phyloP scores from a whole-genome alignment of 495 filamentous ascomycete species.

The Echria macrotheca region DNA sequence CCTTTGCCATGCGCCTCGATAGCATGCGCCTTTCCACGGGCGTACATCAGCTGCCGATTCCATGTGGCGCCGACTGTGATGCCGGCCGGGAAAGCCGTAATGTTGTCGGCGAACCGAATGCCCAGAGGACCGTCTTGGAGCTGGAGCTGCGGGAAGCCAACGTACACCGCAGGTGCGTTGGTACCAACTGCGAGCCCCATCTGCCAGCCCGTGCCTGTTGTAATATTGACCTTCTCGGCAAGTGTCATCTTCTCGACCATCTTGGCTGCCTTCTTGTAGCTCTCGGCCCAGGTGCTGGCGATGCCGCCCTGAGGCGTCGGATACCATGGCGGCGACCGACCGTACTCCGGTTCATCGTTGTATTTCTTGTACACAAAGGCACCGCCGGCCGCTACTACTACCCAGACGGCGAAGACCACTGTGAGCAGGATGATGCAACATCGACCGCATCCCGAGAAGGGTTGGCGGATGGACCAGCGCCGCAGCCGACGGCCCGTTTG shows the following conservation, averaged over 20 bases:
- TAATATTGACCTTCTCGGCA: slow-evolving; percentile 90
- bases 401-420: slow-evolving; percentile 25
- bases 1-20: slow-evolving; percentile 67
- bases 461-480: slow-evolving; percentile 18
- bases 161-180: slow-evolving; percentile 63
- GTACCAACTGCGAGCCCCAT: slow-evolving; percentile 91
- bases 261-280: slow-evolving; percentile 73
- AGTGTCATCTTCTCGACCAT: slow-evolving; percentile 81
- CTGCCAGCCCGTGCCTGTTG: slow-evolving; percentile 86
- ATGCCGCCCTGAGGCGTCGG: slow-evolving; percentile 80
- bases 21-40: slow-evolving; percentile 61
- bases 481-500: slow-evolving; percentile 9
- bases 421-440: slow-evolving; percentile 28
- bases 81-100: slow-evolving; percentile 62
- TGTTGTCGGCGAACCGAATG: slow-evolving; percentile 56
- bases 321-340: slow-evolving; percentile 72
- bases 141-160: slow-evolving; percentile 79
- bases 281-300: slow-evolving; percentile 62
- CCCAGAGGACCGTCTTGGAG: slow-evolving; percentile 82
- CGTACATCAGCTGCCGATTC: slow-evolving; percentile 60
- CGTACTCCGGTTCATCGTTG: slow-evolving; percentile 40
- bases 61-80: slow-evolving; percentile 62
- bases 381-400: slow-evolving; percentile 33
- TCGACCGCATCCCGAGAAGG: slow-evolving; percentile 29
- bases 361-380: slow-evolving; percentile 40